Percentiles rank a stretch among this genome's conserved stretches.
phyloP scores from a whole-genome alignment of 805 yeast genomes.

The Starmerella bombi region DNA sequence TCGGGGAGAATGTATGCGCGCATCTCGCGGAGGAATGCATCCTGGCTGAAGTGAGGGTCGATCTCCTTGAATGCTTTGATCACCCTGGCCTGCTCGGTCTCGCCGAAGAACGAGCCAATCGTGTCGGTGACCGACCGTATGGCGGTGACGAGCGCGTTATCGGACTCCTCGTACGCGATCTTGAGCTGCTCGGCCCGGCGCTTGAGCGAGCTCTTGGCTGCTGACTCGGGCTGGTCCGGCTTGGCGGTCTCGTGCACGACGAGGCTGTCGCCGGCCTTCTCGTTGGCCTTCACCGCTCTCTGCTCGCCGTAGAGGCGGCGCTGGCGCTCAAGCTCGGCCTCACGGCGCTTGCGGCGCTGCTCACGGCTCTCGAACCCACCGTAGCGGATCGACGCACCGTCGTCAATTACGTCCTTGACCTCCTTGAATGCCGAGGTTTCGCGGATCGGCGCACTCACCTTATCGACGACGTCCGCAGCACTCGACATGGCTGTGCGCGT shows the following conservation, averaged over 20 bases:
- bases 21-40: conserved; percentile 64
- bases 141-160: conserved; percentile 73
- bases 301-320: conserved; percentile 42
- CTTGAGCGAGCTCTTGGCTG: conserved; percentile 49
- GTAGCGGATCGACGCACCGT: conserved; percentile 75
- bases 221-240: conserved; percentile 52
- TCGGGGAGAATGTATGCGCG: conserved; percentile 93
- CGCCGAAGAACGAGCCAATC: conserved; percentile 80
- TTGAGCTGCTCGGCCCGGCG: conserved; percentile 46
- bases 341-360: conserved; percentile 61
- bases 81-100: conserved; percentile 93
- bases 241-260: conserved; percentile 72
- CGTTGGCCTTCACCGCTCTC: conserved; percentile 51
- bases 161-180: conserved; percentile 69
- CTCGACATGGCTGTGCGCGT: conserved; percentile 75
- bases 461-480: conserved; percentile 74
- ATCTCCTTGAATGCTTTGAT: conserved; percentile 68
- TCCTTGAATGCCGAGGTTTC: conserved; percentile 81
- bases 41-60: conserved; percentile 78
- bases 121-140: conserved; percentile 70
- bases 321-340: conserved; percentile 28
- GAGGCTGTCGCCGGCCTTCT: conserved; percentile 59
- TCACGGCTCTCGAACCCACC: conserved; percentile 88
- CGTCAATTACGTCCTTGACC: conserved; percentile 76
- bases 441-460: conserved; percentile 82